Conservation (phyloP, 768 basidiomycete genomes). For the Russula lepida region DNA sequence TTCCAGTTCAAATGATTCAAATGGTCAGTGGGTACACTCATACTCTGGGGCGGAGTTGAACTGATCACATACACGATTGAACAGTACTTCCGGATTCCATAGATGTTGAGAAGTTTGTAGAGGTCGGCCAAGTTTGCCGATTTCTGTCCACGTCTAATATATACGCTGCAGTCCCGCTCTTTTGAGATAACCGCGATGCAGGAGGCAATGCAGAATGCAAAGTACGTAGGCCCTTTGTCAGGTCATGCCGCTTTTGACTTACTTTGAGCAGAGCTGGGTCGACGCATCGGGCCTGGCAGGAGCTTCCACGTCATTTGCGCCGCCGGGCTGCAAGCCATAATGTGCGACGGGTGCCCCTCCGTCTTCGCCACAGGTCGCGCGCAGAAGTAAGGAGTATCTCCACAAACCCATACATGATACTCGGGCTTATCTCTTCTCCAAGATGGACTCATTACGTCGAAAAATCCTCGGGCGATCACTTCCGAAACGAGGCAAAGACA, state of each 20-base stretch:
- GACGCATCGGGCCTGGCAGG: slow-evolving; percentile 85
- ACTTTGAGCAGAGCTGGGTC: slow-evolving; percentile 44
- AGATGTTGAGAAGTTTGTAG: slow-evolving; percentile 83
- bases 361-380: slow-evolving; percentile 71
- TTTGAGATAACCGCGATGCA: slow-evolving; percentile 93
- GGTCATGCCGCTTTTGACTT: background rate
- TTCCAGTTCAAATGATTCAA: slow-evolving; percentile 33
- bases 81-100: slow-evolving; percentile 60
- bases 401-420: background rate
- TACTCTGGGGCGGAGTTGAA: background rate
- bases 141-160: background rate
- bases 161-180: slow-evolving; percentile 53
- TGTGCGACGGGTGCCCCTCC: slow-evolving; percentile 79
- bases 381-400: slow-evolving; percentile 52
- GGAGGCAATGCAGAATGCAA: slow-evolving; percentile 70
- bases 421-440: background rate
- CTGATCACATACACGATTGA: slow-evolving; percentile 23
- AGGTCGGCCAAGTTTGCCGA: slow-evolving; percentile 38
- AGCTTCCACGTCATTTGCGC: slow-evolving; percentile 83
- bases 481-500: slow-evolving; percentile 59
- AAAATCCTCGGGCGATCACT: slow-evolving; percentile 37
- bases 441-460: slow-evolving; percentile 48
- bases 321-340: slow-evolving; percentile 93
- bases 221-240: slow-evolving; percentile 33
- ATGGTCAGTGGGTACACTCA: slow-evolving; percentile 34